A percentile compares a stretch with the other conserved stretches of the same genome.
Conservation (phyloP, 768 basidiomycete genomes). For the Ramaria rubella region DNA sequence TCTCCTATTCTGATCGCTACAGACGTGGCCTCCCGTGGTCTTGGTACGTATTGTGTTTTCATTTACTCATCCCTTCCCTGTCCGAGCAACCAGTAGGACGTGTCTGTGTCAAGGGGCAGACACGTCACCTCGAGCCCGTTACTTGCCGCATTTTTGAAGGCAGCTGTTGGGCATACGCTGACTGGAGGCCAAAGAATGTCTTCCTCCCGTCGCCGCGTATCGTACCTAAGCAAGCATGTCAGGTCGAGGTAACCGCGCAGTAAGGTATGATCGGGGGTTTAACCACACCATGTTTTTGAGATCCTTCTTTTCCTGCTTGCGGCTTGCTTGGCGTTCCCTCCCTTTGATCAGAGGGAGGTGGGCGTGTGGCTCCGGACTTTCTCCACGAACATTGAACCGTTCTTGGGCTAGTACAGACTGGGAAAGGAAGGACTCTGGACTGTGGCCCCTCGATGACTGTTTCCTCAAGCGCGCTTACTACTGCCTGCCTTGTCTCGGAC, state of each 20-base stretch:
- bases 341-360: not conserved
- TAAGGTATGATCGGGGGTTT: not conserved
- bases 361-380: constrained; percentile 8
- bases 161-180: not conserved
- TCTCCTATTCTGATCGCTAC: constrained; percentile 98
- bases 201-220: constrained; percentile 1
- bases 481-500: constrained; percentile 23
- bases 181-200: not conserved
- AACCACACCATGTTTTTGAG: constrained; percentile 2
- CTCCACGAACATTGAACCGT: constrained; percentile 9
- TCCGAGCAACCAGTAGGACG: constrained; percentile 1
- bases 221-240: constrained; percentile 7
- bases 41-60: constrained; percentile 75
- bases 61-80: constrained; percentile 5
- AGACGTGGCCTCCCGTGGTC: constrained; percentile 98
- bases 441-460: constrained; percentile 7
- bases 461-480: not conserved
- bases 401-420: constrained; percentile 3
- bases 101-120: not conserved
- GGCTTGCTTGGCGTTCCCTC: not conserved
- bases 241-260: constrained; percentile 8
- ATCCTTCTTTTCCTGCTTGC: constrained; percentile 2
- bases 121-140: not conserved
- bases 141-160: not conserved
- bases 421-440: constrained; percentile 9